These are phyloP conservation scores for Tillandsia leiboldiana DNA, from an alignment of 176 grass and related monocot species.

Conservation along the genomic window DNA sequence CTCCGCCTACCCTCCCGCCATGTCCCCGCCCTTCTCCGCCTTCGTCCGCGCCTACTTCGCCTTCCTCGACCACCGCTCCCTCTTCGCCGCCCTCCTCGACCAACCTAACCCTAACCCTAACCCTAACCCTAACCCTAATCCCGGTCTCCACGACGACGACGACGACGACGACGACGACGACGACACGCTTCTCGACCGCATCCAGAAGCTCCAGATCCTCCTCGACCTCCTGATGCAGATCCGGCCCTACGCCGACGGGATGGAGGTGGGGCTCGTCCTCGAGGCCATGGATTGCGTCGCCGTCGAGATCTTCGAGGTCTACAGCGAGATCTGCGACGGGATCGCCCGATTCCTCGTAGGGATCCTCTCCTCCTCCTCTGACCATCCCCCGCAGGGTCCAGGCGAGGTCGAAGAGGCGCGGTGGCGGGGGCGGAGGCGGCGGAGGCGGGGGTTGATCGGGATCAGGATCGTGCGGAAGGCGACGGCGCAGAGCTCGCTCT, in stretches of 20 bases:
- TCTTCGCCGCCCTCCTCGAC: constrained; percentile 33
- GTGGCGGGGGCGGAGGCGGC: not conserved
- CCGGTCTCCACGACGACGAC: not conserved
- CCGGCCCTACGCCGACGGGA: constrained; percentile 61
- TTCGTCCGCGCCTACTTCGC: constrained; percentile 88
- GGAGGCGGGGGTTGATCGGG: not conserved
- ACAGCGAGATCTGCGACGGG: constrained; percentile 74
- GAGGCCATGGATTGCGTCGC: constrained; percentile 85
- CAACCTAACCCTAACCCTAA: too few relatives aligned
- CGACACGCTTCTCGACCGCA: constrained; percentile 28
- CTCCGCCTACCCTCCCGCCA: constrained; percentile 30
- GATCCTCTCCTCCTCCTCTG: constrained; percentile 26
- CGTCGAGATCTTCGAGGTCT: constrained; percentile 92
- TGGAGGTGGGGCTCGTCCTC: constrained; percentile 56
- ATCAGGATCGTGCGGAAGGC: constrained; percentile 23
- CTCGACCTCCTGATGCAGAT: constrained; percentile 80
- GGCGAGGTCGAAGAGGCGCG: not conserved
- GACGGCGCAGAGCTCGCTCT: constrained; percentile 28
- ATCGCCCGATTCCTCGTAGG: constrained; percentile 59
- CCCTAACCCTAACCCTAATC: too few relatives aligned
- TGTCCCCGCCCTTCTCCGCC: constrained; percentile 33
- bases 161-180: not conserved
- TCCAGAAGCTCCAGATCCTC: constrained; percentile 51
- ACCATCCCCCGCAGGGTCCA: not conserved
- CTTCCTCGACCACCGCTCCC: constrained; percentile 75